phyloP scores from a whole-genome alignment of 169 alveolate species.

The Perkinsus marinus region DNA sequence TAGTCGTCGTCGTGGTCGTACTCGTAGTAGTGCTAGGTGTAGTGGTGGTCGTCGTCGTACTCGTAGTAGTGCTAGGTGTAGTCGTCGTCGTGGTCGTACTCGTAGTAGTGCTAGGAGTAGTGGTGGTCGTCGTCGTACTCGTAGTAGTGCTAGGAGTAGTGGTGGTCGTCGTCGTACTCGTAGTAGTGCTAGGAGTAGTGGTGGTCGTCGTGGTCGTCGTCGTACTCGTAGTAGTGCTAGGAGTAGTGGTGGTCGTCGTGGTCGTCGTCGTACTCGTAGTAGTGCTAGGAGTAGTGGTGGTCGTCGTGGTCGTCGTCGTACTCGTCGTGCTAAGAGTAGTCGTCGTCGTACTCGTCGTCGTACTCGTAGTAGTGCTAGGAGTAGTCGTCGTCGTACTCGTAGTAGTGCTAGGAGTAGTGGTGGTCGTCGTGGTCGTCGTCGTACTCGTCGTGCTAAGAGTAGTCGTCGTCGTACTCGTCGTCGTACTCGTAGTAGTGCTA shows the following conservation, averaged over 20 bases:
- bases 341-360: neutral
- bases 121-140: neutral
- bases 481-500: neutral
- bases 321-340: neutral
- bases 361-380: neutral
- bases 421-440: neutral
- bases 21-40: neutral
- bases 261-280: neutral
- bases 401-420: neutral
- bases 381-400: too few relatives aligned
- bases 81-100: neutral
- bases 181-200: too few relatives aligned
- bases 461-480: neutral
- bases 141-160: neutral
- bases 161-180: neutral
- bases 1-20: too few relatives aligned
- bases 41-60: neutral
- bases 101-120: neutral
- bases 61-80: neutral
- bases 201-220: neutral
- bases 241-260: neutral
- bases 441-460: neutral
- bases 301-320: neutral
- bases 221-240: too few relatives aligned
- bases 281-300: neutral